Percentiles rank a stretch among this genome's conserved stretches.
Conservation (phyloP, 1,139 yeast species). For the Geotrichum fermentans region DNA sequence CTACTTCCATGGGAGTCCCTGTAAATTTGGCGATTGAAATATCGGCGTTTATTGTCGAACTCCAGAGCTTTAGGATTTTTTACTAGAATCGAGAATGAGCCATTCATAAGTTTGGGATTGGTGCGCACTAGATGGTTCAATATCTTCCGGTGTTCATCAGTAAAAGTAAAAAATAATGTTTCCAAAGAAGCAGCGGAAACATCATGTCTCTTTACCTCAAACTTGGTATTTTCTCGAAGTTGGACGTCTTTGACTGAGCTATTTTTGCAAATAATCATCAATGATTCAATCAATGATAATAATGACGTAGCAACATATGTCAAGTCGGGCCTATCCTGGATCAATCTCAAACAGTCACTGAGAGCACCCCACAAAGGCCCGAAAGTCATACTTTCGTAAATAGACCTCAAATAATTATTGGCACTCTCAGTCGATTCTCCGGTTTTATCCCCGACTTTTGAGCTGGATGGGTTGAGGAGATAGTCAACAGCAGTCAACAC, state of each 20-base stretch:
- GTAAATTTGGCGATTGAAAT: conserved; percentile 61
- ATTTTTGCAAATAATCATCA: conserved; percentile 94
- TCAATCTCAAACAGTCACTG: conserved; percentile 63
- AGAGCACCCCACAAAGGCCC: conserved; percentile 85
- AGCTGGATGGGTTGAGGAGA: conserved; percentile 49
- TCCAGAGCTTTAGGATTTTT: conserved; percentile 86
- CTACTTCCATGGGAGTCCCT: conserved; percentile 34
- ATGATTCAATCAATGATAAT: conserved; percentile 81
- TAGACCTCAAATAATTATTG: conserved; percentile 38
- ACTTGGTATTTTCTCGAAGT: conserved; percentile 45
- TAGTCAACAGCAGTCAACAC: conserved; percentile 87
- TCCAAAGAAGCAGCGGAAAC: conserved; percentile 74
- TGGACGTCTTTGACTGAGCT: conserved; percentile 58
- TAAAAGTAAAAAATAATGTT: conserved; percentile 74
- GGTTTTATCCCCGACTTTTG: conserved; percentile 30
- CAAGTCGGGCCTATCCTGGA: conserved; percentile 42
- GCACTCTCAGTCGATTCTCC: conserved; percentile 41
- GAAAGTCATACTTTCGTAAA: conserved; percentile 64
- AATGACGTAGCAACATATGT: conserved; percentile 74
- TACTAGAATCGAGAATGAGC: conserved; percentile 88
- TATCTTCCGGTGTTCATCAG: conserved; percentile 84
- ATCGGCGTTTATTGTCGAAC: conserved; percentile 88
- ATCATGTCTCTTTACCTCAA: conserved; percentile 57
- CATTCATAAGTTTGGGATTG: conserved; percentile 92
- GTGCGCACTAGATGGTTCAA: conserved; percentile 88